These are phyloP conservation scores for Tulasnella sp. DNA, from an alignment of 768 basidiomycete genomes.

Conservation along the genomic window DNA sequence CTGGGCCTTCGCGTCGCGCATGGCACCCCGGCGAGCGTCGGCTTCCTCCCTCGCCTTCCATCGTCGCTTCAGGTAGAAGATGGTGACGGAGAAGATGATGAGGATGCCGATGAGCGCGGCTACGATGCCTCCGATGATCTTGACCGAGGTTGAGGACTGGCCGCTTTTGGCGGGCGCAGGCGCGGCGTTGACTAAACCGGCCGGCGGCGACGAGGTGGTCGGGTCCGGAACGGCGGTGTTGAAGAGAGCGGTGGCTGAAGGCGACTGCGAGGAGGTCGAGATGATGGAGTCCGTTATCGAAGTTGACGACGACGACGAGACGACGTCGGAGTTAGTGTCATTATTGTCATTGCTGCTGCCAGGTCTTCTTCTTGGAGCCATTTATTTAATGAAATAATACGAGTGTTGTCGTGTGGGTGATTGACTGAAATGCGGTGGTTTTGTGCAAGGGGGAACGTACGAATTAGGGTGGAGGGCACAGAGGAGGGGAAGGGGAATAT, in stretches of 20 bases:
- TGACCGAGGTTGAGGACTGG: background rate
- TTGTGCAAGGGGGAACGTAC: background rate
- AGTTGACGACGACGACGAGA: background rate
- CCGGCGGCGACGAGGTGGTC: background rate
- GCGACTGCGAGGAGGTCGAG: background rate
- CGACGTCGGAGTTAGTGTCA: background rate
- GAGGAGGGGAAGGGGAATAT: background rate
- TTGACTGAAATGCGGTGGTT: background rate
- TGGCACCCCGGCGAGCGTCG: background rate
- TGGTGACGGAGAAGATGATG: background rate
- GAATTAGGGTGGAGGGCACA: background rate
- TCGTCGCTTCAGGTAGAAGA: conserved; percentile 8
- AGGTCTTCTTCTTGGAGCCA: background rate
- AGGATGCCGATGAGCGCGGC: background rate
- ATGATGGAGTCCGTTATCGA: background rate
- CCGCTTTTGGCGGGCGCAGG: background rate
- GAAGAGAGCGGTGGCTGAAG: background rate
- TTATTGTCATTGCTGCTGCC: background rate
- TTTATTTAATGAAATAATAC: background rate
- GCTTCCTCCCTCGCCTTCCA: background rate
- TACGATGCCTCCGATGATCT: conserved; percentile 9
- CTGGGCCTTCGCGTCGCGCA: background rate
- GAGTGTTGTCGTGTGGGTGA: background rate
- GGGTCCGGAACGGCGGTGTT: background rate
- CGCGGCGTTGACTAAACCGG: background rate